A percentile compares a stretch with the other conserved stretches of the same genome.
Conservation (phyloP, 75 land plant species). For the Picea glauca region DNA sequence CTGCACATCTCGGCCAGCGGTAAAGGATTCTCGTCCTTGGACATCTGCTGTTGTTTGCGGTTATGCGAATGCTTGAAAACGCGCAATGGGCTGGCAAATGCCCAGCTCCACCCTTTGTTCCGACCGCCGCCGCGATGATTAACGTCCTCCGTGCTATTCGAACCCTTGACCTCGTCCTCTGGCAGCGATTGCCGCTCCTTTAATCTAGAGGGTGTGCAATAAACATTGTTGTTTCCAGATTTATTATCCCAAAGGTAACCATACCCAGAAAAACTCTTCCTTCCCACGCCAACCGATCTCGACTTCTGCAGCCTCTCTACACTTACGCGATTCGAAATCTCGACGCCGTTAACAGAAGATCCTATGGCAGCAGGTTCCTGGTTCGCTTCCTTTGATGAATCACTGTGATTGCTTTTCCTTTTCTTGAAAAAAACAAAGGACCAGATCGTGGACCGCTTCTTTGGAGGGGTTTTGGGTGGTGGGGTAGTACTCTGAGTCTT, state of each 20-base stretch:
- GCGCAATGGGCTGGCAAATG: not conserved
- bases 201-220: not conserved
- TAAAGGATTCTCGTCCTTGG: not conserved
- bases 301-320: slow-evolving; percentile 5
- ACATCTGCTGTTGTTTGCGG: not conserved
- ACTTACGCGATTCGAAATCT: not conserved
- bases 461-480: not conserved
- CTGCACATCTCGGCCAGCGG: not conserved
- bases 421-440: not conserved
- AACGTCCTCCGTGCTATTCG: not conserved
- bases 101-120: not conserved
- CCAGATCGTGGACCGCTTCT: not conserved
- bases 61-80: not conserved
- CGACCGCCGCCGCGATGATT: not conserved
- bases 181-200: not conserved
- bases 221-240: not conserved
- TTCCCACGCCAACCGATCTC: slow-evolving; percentile 1
- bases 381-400: not conserved
- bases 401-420: not conserved
- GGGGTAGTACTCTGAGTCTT: not conserved
- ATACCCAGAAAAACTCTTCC: slow-evolving; percentile 7
- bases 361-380: not conserved
- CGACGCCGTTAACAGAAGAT: not conserved
- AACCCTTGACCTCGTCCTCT: not conserved
- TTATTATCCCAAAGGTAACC: not conserved